Base-by-base conservation (phyloP, 2,329 filamentous ascomycete genomes). In the Clarireedia paspali region DNA sequence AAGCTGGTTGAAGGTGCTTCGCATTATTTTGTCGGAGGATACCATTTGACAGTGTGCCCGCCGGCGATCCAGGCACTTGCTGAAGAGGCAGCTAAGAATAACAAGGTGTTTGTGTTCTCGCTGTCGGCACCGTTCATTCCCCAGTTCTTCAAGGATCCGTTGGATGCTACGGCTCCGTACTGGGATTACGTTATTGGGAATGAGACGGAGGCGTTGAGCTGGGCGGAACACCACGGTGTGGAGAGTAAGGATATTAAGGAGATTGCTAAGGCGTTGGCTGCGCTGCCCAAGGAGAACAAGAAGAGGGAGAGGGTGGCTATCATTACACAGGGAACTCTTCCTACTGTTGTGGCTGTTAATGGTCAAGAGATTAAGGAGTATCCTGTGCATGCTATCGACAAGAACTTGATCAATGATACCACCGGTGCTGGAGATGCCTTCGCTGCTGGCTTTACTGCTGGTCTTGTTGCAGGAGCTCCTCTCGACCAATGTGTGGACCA, bases 361-460 rank as follows among this genome's bases (percentile, higher is more conserved):
- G 83, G 83, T 62, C 80, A 83, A 70, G 79, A 83, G 59, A 77
- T 94, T 67, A 84, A 86, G 75, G 82, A 88, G 71, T 94, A 85
- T 77, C 80, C 85, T 20, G 91, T 99, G 51, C 89, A 89, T 71
- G 78, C 83, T 66, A 92, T 99, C 67, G 78, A 82, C 63, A 77
- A 81, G 71, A 80, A 82, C 50, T 77, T 88, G 75, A 97, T 99
- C 75, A 88, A 88, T 73, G 94, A 99, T 76, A 97, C 92, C 73
- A 97, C 92, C 71, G 94, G 94, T 70, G 94, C 94, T 60, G 94
- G 91, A 71, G 94, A 99, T 71, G 92, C 94, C 53, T 99, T 99
- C 69, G 92, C 94, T 57, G 94, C 91, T 70, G 94, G 94, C 62
- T 91, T 99, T 75, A 79, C 89, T 56, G 94, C 94, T 53, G 94